Evolutionary conservation across 1,139 yeast species (phyloP).

Genomic region (Hyphopichia buzzinii): DNA sequence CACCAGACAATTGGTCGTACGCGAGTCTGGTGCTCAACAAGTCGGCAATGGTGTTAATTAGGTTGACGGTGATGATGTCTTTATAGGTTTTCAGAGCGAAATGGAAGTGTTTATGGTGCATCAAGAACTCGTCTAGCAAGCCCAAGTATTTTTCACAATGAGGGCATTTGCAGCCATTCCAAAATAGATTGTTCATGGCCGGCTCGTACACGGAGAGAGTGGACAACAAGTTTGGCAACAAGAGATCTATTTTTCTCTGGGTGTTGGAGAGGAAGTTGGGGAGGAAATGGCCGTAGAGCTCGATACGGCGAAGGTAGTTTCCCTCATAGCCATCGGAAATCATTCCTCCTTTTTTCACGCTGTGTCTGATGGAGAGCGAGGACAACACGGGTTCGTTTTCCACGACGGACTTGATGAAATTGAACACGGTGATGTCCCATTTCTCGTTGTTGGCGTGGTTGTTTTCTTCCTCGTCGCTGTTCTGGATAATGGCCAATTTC

Average conservation of each 20-base stretch:
- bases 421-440: slow-evolving; percentile 52
- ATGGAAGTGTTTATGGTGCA: slow-evolving; percentile 62
- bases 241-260: slow-evolving; percentile 36
- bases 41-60: slow-evolving; percentile 53
- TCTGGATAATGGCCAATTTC: slow-evolving; percentile 48
- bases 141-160: slow-evolving; percentile 51
- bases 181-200: slow-evolving; percentile 61
- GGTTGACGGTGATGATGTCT: slow-evolving; percentile 58
- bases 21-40: slow-evolving; percentile 35
- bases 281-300: slow-evolving; percentile 45
- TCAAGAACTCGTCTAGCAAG: slow-evolving; percentile 53
- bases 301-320: slow-evolving; percentile 58
- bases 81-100: slow-evolving; percentile 42
- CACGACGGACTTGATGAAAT: slow-evolving; percentile 41
- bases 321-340: slow-evolving; percentile 67
- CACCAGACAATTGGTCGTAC: slow-evolving; percentile 19
- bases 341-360: slow-evolving; percentile 39
- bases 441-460: slow-evolving; percentile 53
- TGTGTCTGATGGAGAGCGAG: slow-evolving; percentile 48
- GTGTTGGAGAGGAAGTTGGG: slow-evolving; percentile 32
- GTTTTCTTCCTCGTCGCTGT: slow-evolving; percentile 29
- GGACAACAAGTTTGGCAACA: slow-evolving; percentile 58
- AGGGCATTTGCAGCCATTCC: slow-evolving; percentile 73
- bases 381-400: slow-evolving; percentile 22
- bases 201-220: slow-evolving; percentile 67